A percentile compares a stretch with the other conserved stretches of the same genome.
phyloP scores from a whole-genome alignment of 73 alveolate genomes.

The Effrenium voratum region DNA sequence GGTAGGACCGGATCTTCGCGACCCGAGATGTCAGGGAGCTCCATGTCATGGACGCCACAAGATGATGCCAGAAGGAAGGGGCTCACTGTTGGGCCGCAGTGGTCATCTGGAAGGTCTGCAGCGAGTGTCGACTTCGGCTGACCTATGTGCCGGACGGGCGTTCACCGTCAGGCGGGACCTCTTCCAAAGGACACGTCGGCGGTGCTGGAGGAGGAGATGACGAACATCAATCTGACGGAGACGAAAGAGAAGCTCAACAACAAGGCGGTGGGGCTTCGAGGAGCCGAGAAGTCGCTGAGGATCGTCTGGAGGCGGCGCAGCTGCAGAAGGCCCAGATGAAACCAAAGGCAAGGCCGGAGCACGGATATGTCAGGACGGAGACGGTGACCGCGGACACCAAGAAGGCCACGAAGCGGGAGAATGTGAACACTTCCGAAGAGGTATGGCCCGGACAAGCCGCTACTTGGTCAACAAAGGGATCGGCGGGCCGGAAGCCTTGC shows the following conservation, averaged over 20 bases:
- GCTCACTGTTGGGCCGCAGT: background rate
- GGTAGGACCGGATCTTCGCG: background rate
- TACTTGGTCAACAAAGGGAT: too few relatives aligned
- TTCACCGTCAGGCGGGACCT: background rate
- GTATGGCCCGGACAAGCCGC: too few relatives aligned
- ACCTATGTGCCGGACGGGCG: background rate
- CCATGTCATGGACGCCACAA: background rate
- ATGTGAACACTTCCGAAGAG: background rate
- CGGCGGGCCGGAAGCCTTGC: too few relatives aligned
- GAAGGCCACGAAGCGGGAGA: background rate
- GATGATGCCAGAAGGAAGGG: background rate
- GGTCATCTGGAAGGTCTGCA: constrained; percentile 12
- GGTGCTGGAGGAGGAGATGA: background rate
- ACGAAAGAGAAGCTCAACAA: background rate
- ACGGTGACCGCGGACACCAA: background rate
- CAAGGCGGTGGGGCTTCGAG: background rate
- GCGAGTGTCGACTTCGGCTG: background rate
- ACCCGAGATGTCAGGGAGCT: background rate
- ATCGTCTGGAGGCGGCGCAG: background rate
- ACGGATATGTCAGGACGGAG: background rate
- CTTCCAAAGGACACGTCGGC: background rate
- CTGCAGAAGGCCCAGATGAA: background rate
- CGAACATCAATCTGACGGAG: background rate
- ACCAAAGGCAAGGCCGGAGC: background rate
- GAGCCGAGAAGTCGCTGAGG: background rate